These are phyloP conservation scores for Amaranthus palmeri DNA, from an alignment of 148 eudicot genomes.

Conservation along the genomic window DNA sequence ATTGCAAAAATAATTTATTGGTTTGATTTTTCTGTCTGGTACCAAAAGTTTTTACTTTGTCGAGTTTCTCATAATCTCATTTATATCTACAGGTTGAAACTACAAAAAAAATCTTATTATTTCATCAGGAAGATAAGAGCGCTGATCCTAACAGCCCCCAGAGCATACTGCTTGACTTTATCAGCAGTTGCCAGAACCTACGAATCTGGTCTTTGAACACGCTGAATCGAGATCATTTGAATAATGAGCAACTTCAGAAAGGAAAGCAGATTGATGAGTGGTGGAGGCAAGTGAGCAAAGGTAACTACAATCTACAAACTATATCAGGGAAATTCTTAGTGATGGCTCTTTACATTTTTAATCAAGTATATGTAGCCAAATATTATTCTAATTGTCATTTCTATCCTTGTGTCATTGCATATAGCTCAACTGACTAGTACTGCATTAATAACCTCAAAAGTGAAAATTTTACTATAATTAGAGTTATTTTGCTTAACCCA, in stretches of 20 bases:
- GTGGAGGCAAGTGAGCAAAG: conserved; percentile 96
- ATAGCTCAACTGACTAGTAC: too few species aligned
- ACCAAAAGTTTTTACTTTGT: background rate
- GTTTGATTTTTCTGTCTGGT: conserved; percentile 11
- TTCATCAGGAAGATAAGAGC: conserved; percentile 82
- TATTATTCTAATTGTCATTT: background rate
- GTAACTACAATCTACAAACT: conserved; percentile 26
- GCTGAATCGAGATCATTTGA: conserved; percentile 66
- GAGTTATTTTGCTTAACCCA: too few species aligned
- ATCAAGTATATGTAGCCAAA: too few species aligned
- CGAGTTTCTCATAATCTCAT: conserved; percentile 18
- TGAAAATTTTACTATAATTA: too few species aligned
- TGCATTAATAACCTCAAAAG: too few species aligned
- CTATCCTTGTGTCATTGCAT: background rate
- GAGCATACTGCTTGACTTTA: conserved; percentile 80
- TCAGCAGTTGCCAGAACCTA: conserved; percentile 90
- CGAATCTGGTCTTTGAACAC: conserved; percentile 86
- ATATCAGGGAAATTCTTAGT: too few species aligned
- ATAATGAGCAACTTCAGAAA: conserved; percentile 89
- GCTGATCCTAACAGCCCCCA: conserved; percentile 77
- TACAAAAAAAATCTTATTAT: conserved; percentile 74
- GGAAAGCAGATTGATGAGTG: conserved; percentile 99
- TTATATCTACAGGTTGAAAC: conserved; percentile 58
- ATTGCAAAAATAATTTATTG: background rate
- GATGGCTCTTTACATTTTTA: too few species aligned